Conservation (phyloP, 73 alveolate species). For the Urostyla sp. region DNA sequence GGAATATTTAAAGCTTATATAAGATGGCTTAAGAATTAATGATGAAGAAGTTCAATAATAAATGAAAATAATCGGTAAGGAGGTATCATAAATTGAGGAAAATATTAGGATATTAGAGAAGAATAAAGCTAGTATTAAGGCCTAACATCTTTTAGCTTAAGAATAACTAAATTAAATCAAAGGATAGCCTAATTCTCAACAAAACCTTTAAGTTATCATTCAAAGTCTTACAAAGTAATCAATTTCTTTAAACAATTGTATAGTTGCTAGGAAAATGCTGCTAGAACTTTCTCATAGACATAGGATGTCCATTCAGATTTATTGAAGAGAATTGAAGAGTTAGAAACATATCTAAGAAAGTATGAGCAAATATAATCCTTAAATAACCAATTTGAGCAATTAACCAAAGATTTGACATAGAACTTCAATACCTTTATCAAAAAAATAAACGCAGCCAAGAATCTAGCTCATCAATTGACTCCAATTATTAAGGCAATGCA, state of each 20-base stretch:
- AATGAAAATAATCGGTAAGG: not conserved
- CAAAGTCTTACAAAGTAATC: too few species aligned
- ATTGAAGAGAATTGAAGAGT: not conserved
- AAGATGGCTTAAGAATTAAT: conserved; percentile 6
- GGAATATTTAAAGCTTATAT: not conserved
- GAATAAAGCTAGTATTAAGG: conserved; percentile 7
- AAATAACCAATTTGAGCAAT: not conserved
- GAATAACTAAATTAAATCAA: too few species aligned
- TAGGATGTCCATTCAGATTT: too few species aligned
- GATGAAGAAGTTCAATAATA: conserved; percentile 1
- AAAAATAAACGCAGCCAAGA: not conserved
- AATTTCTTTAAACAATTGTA: too few species aligned
- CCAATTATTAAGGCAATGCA: conserved; percentile 7
- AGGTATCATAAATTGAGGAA: conserved; percentile 2
- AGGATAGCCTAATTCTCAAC: too few species aligned
- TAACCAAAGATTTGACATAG: not conserved
- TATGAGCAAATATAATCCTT: not conserved
- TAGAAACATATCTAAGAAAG: conserved; percentile 9
- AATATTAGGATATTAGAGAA: not conserved
- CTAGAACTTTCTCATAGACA: too few species aligned
- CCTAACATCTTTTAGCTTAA: too few species aligned
- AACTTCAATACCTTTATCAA: not conserved
- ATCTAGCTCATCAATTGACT: not conserved
- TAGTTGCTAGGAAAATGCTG: too few species aligned
- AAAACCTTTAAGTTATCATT: too few species aligned